These are phyloP conservation scores for Nicotiana paniculata DNA, from an alignment of 257 asterid species.

Conservation along the genomic window DNA sequence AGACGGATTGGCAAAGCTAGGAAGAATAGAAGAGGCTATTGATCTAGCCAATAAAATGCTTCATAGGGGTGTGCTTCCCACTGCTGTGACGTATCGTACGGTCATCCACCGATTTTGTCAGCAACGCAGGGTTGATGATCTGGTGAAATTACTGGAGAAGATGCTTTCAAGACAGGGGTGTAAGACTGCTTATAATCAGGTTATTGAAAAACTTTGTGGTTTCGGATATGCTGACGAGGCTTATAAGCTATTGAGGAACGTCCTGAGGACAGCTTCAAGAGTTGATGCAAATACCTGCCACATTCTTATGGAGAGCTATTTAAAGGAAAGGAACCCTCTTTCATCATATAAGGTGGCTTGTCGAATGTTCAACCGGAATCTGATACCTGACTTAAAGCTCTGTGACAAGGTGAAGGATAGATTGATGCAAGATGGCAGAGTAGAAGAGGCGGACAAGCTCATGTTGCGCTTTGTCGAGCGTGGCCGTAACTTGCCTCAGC, in stretches of 20 bases:
- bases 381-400: slow-evolving; percentile 72
- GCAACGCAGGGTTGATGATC: slow-evolving; percentile 50
- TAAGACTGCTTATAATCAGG: slow-evolving; percentile 62
- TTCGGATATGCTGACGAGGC: slow-evolving; percentile 66
- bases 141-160: slow-evolving; percentile 59
- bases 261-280: slow-evolving; percentile 67
- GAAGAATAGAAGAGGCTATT: slow-evolving; percentile 65
- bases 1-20: slow-evolving; percentile 57
- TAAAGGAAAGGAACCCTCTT: slow-evolving; percentile 57
- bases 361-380: slow-evolving; percentile 81
- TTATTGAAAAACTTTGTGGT: slow-evolving; percentile 73
- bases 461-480: slow-evolving; percentile 81
- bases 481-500: slow-evolving; percentile 37
- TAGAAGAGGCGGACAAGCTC: slow-evolving; percentile 78
- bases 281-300: slow-evolving; percentile 61
- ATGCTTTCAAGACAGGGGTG: slow-evolving; percentile 54
- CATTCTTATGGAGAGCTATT: slow-evolving; percentile 55
- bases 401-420: slow-evolving; percentile 71
- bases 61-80: slow-evolving; percentile 72
- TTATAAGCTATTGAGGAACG: slow-evolving; percentile 65
- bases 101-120: slow-evolving; percentile 71
- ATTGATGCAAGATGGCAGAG: slow-evolving; percentile 38
- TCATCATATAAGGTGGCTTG: slow-evolving; percentile 82
- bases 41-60: slow-evolving; percentile 71
- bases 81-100: slow-evolving; percentile 74